Conservation (phyloP, 2,329 filamentous ascomycete species). For the Achaetomium macrosporum region DNA sequence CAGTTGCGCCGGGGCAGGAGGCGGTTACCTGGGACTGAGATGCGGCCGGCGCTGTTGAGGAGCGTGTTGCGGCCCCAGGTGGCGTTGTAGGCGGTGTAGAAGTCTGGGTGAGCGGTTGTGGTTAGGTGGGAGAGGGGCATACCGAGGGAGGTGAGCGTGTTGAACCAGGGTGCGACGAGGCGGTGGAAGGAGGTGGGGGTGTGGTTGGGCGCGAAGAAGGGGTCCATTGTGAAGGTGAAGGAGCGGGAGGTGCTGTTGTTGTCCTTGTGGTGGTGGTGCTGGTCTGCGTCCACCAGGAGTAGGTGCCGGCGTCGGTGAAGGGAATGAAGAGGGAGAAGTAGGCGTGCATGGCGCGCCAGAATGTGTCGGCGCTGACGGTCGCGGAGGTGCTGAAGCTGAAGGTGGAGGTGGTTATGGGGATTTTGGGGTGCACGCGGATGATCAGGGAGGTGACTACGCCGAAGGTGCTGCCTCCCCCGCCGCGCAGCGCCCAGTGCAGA, state of each 20-base stretch:
- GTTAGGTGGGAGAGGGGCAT: constrained; percentile 26
- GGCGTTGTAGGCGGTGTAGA: constrained; percentile 32
- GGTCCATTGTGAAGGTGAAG: constrained; percentile 33
- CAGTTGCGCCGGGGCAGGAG: constrained; percentile 19
- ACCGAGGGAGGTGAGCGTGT: constrained; percentile 25
- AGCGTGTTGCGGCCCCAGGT: constrained; percentile 14
- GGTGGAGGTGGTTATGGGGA: constrained; percentile 22
- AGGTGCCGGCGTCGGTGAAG: constrained; percentile 32
- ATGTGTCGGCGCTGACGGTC: constrained; percentile 32
- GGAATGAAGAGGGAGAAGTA: constrained; percentile 36
- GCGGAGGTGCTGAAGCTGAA: constrained; percentile 33
- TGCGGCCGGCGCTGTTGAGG: constrained; percentile 12
- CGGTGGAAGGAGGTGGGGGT: constrained; percentile 28
- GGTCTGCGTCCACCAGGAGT: constrained; percentile 30
- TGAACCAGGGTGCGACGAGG: constrained; percentile 31
- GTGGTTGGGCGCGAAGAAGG: constrained; percentile 32
- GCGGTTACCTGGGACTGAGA: constrained; percentile 12
- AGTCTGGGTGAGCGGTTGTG: constrained; percentile 28
- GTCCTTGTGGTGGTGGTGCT: constrained; percentile 26
- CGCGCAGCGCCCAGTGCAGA: constrained; percentile 36
- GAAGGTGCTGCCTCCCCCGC: constrained; percentile 18
- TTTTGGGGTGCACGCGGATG: constrained; percentile 15
- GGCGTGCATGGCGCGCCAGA: constrained; percentile 38
- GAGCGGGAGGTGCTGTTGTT: constrained; percentile 25
- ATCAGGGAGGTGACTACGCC: constrained; percentile 18